Percentiles rank a stretch among this genome's conserved stretches.
Evolutionary conservation across 139 green algal genomes (phyloP).

Genomic region (Choricystis sp.): DNA sequence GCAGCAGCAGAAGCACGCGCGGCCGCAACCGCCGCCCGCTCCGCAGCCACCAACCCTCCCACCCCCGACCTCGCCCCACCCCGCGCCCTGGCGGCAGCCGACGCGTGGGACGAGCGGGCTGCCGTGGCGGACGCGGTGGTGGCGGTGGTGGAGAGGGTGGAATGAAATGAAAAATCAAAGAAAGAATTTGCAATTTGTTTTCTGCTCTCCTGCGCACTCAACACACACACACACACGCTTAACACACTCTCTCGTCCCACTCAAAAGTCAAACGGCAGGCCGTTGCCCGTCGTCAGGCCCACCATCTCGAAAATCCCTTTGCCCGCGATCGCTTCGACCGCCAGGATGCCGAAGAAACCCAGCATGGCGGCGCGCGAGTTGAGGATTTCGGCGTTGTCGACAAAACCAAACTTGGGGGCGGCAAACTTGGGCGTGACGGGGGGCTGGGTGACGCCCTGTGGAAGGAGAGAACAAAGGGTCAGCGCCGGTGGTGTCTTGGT

Average conservation of each 20-base stretch:
- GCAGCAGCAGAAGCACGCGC: too few relatives aligned
- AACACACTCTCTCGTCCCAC: not conserved
- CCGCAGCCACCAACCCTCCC: too few relatives aligned
- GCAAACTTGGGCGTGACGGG: constrained; percentile 19
- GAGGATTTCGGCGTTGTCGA: constrained; percentile 54
- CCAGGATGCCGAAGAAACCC: constrained; percentile 59
- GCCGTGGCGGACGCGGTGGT: not conserved
- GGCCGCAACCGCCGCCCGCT: too few relatives aligned
- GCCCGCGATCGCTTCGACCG: constrained; percentile 46
- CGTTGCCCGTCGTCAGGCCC: constrained; percentile 36
- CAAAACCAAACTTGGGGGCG: constrained; percentile 47
- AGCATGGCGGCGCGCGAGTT: constrained; percentile 69
- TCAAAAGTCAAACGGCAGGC: constrained; percentile 63
- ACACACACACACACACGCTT: not conserved
- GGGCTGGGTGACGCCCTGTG: constrained; percentile 39
- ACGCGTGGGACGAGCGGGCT: not conserved
- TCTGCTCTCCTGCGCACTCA: too few relatives aligned
- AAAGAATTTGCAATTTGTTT: too few relatives aligned
- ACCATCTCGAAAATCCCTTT: constrained; percentile 56
- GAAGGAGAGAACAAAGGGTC: too few relatives aligned
- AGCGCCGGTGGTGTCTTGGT: too few relatives aligned
- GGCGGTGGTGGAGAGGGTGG: not conserved
- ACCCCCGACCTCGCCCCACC: not conserved
- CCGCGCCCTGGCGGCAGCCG: too few relatives aligned
- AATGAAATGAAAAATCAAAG: too few relatives aligned